Evolutionary conservation across 345 rosid genomes (phyloP), one percentile per base, ranked within the genome.

Genomic region (Acer saccharum): DNA sequence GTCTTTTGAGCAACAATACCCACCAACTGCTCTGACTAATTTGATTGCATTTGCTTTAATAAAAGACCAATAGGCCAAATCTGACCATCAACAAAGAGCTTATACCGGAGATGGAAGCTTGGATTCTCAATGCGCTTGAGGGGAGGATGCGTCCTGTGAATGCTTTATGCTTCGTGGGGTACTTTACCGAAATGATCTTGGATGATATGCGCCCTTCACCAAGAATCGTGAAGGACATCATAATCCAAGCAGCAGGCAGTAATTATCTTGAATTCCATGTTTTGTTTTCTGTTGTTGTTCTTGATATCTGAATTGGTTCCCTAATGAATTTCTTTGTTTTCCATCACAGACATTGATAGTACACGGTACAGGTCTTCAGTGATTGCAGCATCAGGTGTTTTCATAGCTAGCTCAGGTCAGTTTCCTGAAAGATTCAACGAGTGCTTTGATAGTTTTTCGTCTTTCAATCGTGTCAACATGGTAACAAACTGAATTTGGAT

Each of bases 381-480:
- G 14, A 55, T 67, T 16, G 78, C 72, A 76, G 72, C 72, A 32
- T 16, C 72, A 1, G 57, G 72, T 9, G 6, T 55, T 54, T 64
- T 76, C 0, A 2, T 55, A 21, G 78, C 66, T 35, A n/a, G 58
- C 65, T 7, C n/a, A 16, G 1, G 6, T 16, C 23, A 1, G 6
- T 4, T 0, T 12, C 17, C 39, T 2, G 10, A 0, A 23, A 1
- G 3, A 12, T 11, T 73, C 13, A 16, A 8, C 2, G 6, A 43
- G 13, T 39, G 9, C 68, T 21, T n/a, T 5, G 3, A 13, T 4
- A 41, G 3, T 4, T 12, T 72, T 57, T 4, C 20, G 13, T 25
- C 46, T 20, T 12, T 6, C 62, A 7, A 6, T n/a, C n/a, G 5
- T n/a, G 14, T 72, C 18, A 10, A 57, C 12, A 13, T 11, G 69